Base-by-base conservation (phyloP, 2,329 filamentous ascomycete species). In the Xylariaceae sp. region DNA sequence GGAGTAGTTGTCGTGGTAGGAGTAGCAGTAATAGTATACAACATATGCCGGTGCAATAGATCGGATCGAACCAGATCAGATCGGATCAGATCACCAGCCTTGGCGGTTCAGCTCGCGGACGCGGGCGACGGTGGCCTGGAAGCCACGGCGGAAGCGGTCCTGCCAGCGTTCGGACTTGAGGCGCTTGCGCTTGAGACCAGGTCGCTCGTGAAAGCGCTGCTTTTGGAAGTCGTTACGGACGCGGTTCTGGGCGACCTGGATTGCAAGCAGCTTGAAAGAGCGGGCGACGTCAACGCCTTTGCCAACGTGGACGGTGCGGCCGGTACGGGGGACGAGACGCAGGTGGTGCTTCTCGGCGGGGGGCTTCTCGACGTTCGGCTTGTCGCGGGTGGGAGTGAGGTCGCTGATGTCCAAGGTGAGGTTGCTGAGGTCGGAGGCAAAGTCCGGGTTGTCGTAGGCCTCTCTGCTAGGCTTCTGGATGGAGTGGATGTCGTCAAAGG, bases 171-270 rank as follows among this genome's bases (percentile, higher is more conserved):
- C 75, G 52, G 80, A 83, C 66, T 73, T 75, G 58, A 90, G 69
- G 61, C 89, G 79, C 81, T 94, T 95, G 68, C 85, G 78, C 78
- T 87, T 90, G 62, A 89, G 62, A 2, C 89, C 89, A 0, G 78
- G 78, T 42, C 89, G 73, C 75, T 94, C 89, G 68, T 95, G 86
- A 61, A 82, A 89, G 55, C 75, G 74, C 70, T 94, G 89, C 55
- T 60, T 66, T 17, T 68, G 66, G 46, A 74, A 74, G 59, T 89
- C 83, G 2, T 43, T 50, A 57, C 69, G 74, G 44, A 94, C 71
- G 39, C 69, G 74, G 63, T 92, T 90, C 60, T 65, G 60, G 5
- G 58, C 54, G 31, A 72, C 63, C 44, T 74, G 60, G 36, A 60
- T 58, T 38, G 70, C 63, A 4, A 81, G 65, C 6, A 73, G 49